Percentiles rank a stretch among this genome's conserved stretches.
Conservation (phyloP, 768 basidiomycete genomes). For the Termitomyces sp. region DNA sequence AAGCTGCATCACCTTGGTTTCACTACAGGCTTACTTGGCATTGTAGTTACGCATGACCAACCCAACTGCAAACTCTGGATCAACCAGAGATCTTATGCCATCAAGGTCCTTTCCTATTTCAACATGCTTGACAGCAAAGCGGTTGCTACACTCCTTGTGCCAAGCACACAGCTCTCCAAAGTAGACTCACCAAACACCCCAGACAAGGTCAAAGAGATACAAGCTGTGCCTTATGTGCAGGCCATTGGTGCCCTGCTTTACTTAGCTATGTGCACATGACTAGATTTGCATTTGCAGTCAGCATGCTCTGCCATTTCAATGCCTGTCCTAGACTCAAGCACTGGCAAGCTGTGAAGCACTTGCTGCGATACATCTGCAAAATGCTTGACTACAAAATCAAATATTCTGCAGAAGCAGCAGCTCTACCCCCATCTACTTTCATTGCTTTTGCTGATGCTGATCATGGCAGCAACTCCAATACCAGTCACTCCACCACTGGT, state of each 20-base stretch:
- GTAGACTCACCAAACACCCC: neutral
- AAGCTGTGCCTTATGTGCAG: no score
- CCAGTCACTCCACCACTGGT: neutral
- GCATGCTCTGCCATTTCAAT: neutral
- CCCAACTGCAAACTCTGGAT: neutral
- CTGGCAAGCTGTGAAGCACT: neutral
- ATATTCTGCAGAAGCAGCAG: neutral
- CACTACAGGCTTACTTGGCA: neutral
- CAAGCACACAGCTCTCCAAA: neutral
- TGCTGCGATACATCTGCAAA: neutral
- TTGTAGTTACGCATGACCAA: neutral
- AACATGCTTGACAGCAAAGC: neutral
- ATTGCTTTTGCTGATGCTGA: neutral
- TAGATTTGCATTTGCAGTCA: neutral
- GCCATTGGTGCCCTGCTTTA: no score
- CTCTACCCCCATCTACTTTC: neutral
- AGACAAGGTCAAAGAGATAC: no score
- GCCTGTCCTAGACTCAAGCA: neutral
- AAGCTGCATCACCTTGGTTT: neutral
- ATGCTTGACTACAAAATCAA: neutral
- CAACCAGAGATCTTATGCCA: neutral
- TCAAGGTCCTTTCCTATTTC: neutral
- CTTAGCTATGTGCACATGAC: no score
- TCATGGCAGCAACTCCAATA: neutral
- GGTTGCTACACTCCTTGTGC: neutral